A percentile compares a stretch with the other conserved stretches of the same genome.
Conservation (phyloP, 805 yeast genomes). For the Hanseniaspora hatyaiensis region DNA sequence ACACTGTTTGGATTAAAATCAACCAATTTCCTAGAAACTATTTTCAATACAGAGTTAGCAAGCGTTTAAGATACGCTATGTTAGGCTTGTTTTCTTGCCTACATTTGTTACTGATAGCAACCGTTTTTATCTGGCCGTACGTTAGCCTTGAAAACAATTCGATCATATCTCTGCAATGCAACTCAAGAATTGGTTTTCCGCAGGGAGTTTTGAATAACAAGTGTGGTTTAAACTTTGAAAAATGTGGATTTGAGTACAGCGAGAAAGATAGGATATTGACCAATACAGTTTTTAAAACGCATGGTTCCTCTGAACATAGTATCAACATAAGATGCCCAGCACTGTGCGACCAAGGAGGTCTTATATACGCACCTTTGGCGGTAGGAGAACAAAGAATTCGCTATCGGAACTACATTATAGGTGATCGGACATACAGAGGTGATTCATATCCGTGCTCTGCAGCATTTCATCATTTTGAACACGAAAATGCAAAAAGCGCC, state of each 20-base stretch:
- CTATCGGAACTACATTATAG: slow-evolving; percentile 61
- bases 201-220: slow-evolving; percentile 30
- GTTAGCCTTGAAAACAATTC: slow-evolving; percentile 22
- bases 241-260: slow-evolving; percentile 32
- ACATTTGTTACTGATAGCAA: slow-evolving; percentile 38
- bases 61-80: slow-evolving; percentile 37
- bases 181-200: not conserved
- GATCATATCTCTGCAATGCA: slow-evolving; percentile 47
- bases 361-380: slow-evolving; percentile 62
- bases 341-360: slow-evolving; percentile 64
- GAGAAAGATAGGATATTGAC: not conserved
- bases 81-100: slow-evolving; percentile 30
- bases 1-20: slow-evolving; percentile 23
- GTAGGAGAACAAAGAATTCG: slow-evolving; percentile 60
- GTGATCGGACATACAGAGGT: slow-evolving; percentile 46
- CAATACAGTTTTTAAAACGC: not conserved
- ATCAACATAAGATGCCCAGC: slow-evolving; percentile 74
- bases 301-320: slow-evolving; percentile 20
- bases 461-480: slow-evolving; percentile 2
- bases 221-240: slow-evolving; percentile 63
- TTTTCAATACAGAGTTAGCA: slow-evolving; percentile 32
- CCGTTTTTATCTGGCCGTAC: slow-evolving; percentile 23
- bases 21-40: slow-evolving; percentile 36
- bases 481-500: not conserved
- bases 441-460: slow-evolving; percentile 3